Evolutionary conservation across 2,329 filamentous ascomycete genomes (phyloP).

Genomic region (Waltergamsia citrina): DNA sequence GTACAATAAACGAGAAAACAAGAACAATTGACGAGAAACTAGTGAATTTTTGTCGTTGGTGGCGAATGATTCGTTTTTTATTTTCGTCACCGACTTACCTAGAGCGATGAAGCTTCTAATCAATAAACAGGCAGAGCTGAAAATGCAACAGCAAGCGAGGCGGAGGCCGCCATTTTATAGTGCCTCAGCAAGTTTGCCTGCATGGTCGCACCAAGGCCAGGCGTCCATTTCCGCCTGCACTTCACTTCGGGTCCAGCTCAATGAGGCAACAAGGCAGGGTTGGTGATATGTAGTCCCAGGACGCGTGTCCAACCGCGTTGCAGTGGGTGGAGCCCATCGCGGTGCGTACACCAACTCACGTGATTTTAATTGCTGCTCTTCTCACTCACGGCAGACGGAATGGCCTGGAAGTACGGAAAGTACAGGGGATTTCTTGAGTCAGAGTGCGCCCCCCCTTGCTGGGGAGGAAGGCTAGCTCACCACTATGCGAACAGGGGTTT

Average conservation of each 20-base stretch:
- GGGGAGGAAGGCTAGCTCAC: conserved; percentile 1
- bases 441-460: too few relatives aligned
- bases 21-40: conserved; percentile 3
- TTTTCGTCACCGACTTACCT: conserved; percentile 17
- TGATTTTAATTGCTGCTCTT: too few relatives aligned
- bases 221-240: neutral
- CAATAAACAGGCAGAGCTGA: conserved; percentile 5
- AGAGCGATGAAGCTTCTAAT: conserved; percentile 13
- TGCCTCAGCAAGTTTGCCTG: conserved; percentile 1
- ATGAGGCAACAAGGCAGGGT: conserved; percentile 1
- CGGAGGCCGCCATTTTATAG: conserved; percentile 11
- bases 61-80: neutral
- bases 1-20: conserved; percentile 5
- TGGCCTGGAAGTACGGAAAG: neutral
- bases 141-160: conserved; percentile 9
- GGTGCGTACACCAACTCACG: too few relatives aligned
- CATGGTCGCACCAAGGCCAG: too few relatives aligned
- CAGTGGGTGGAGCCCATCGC: too few relatives aligned
- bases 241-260: conserved; percentile 6
- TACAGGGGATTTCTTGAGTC: conserved; percentile 2
- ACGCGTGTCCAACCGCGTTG: too few relatives aligned
- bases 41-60: neutral
- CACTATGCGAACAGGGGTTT: conserved; percentile 1
- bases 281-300: too few relatives aligned
- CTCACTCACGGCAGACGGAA: neutral